These are phyloP conservation scores for Limtongia smithiae DNA, from an alignment of 805 yeast species.

Conservation along the genomic window DNA sequence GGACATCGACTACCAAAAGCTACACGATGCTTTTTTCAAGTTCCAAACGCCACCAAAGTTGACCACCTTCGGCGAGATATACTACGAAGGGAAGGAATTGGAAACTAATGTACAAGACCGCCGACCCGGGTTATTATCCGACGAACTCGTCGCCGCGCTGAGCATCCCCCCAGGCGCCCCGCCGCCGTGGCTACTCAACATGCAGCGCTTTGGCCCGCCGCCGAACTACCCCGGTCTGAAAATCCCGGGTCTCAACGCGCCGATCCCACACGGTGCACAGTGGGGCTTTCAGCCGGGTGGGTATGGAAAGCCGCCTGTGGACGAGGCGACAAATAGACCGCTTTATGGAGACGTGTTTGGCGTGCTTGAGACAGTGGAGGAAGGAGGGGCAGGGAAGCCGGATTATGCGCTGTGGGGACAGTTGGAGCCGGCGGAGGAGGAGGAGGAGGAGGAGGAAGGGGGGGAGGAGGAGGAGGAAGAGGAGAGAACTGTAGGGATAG, in stretches of 20 bases:
- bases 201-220: constrained; percentile 74
- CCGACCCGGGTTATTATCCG: constrained; percentile 68
- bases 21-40: constrained; percentile 84
- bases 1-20: constrained; percentile 78
- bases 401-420: constrained; percentile 37
- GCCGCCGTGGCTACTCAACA: constrained; percentile 77
- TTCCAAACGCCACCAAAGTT: constrained; percentile 71
- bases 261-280: constrained; percentile 40
- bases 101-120: constrained; percentile 44
- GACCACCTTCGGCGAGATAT: constrained; percentile 70
- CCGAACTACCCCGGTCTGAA: constrained; percentile 70
- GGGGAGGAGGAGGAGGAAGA: constrained; percentile 41
- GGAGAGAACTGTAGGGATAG: constrained; percentile 31
- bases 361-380: constrained; percentile 13
- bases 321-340: constrained; percentile 36
- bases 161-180: constrained; percentile 57
- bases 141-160: constrained; percentile 60
- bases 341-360: constrained; percentile 39
- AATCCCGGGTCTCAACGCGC: constrained; percentile 53
- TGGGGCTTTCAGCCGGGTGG: constrained; percentile 44
- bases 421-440: constrained; percentile 39
- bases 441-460: constrained; percentile 34
- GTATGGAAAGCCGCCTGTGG: constrained; percentile 41
- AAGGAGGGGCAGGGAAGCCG: constrained; percentile 13
- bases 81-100: constrained; percentile 69